A percentile compares a stretch with the other conserved stretches of the same genome.
phyloP scores from a whole-genome alignment of 805 yeast genomes.

The Wickerhamomyces bovis region DNA sequence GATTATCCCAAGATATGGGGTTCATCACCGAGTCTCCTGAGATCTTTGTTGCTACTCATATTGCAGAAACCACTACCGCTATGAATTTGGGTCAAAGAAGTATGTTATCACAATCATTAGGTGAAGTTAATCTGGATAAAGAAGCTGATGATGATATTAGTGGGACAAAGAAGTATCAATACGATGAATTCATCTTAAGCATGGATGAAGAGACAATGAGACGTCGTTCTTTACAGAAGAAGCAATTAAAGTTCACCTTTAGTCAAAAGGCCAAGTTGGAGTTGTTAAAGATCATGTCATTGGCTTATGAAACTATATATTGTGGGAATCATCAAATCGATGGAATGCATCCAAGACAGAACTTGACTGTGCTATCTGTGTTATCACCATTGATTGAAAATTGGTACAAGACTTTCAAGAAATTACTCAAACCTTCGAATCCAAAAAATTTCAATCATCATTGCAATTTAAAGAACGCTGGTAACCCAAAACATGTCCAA shows the following conservation, averaged over 20 bases:
- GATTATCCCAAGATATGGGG: constrained; percentile 83
- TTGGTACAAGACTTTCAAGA: constrained; percentile 66
- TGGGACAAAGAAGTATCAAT: constrained; percentile 21
- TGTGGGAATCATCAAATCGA: constrained; percentile 48
- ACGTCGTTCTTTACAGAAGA: constrained; percentile 19
- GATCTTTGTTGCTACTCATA: constrained; percentile 76
- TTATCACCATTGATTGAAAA: constrained; percentile 70
- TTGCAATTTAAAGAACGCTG: constrained; percentile 20
- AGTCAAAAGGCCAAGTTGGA: constrained; percentile 76
- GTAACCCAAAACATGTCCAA: constrained; percentile 27
- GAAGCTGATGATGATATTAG: constrained; percentile 27
- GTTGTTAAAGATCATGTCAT: constrained; percentile 66
- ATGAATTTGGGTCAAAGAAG: constrained; percentile 75
- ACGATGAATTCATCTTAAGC: constrained; percentile 26
- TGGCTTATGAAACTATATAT: constrained; percentile 81
- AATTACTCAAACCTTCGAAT: constrained; percentile 44
- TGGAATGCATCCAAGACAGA: constrained; percentile 50
- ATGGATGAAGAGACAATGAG: constrained; percentile 26
- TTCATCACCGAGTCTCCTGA: constrained; percentile 68
- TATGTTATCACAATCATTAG: constrained; percentile 66
- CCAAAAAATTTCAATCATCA: constrained; percentile 32
- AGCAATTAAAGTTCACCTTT: constrained; percentile 45
- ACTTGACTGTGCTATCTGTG: constrained; percentile 63
- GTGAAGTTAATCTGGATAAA: constrained; percentile 56
- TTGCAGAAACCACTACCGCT: constrained; percentile 77